Base-by-base conservation (phyloP, 2,329 filamentous ascomycete genomes). In the Pestalotiopsis sp. region DNA sequence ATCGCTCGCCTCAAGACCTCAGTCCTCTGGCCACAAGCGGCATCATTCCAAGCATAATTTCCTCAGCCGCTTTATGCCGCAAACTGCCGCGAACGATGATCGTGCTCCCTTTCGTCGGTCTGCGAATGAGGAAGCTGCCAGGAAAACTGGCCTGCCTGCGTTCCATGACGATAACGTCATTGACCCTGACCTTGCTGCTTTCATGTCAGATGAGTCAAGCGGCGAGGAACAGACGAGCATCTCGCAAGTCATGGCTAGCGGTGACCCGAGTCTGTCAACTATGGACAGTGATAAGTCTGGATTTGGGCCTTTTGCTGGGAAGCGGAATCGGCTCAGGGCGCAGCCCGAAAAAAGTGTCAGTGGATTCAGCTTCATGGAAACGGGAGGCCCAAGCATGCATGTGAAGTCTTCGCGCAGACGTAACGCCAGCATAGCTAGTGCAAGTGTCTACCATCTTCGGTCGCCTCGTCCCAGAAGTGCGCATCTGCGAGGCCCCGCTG, bases 81-180 rank as follows among this genome's bases (percentile, higher is more conserved):
- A 86, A 7, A 62, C 68, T 4, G 65, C 39, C 5, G 83, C 89
- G 20, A 35, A 35, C 30, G 93, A 97, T 68, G 93, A 98, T 70
- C 88, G 93, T 67, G 95, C 93, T 0, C 96, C 96, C 0, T 98
- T 98, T 72, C 93, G 94, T 66, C 92, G 91, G 68, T 85, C 89
- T 11, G 83, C 85, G 20, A 89, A 83, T 10, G 89, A 97, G 65
- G 91, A 94, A 68, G 81, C 85, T 61, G 82, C 85, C 3, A 89
- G 86, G 70, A 91, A 90, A 70, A 83, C 88, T 7, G 89, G 89
- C 56, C 86, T 97, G 44, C 91, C 94, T 17, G 94, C 94, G n/a
- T 98, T 99, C 73, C 96, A 99, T 77, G 94, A 96, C 75, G 96
- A 99, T 82, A 98, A 96, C 76, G 97, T 99, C 73, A 98, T 99